Evolutionary conservation across 345 rosid genomes (phyloP).

Genomic region (Euphorbia tirucalli): DNA sequence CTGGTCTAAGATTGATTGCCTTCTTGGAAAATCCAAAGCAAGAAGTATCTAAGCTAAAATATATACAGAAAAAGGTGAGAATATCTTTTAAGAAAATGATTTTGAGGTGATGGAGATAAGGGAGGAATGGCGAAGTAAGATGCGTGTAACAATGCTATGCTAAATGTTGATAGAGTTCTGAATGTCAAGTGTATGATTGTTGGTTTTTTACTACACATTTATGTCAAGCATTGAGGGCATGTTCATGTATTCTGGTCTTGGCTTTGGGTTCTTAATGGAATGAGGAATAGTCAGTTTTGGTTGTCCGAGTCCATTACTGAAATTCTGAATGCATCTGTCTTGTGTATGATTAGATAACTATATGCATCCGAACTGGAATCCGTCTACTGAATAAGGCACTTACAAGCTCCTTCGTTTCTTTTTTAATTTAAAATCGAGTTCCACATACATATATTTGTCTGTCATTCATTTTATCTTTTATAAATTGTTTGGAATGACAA

Average conservation of each 20-base stretch:
- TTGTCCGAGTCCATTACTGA: no score
- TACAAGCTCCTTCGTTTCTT: not conserved
- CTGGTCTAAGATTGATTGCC: not conserved
- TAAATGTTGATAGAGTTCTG: not conserved
- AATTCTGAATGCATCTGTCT: no score
- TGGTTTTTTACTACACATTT: not conserved
- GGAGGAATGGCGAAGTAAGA: not conserved
- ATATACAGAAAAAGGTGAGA: not conserved
- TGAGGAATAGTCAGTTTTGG: not conserved
- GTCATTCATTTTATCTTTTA: not conserved
- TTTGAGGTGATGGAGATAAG: not conserved
- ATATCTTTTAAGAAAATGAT: not conserved
- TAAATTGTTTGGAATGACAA: constrained; percentile 1
- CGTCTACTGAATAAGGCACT: not conserved
- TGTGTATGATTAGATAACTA: not conserved
- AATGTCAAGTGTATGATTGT: not conserved
- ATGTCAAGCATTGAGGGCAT: not conserved
- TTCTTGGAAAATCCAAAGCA: not conserved
- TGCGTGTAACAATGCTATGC: not conserved
- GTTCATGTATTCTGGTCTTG: not conserved
- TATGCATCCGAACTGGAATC: not conserved
- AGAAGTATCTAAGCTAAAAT: not conserved
- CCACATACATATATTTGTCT: not conserved
- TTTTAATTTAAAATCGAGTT: not conserved
- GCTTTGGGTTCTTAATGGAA: not conserved